Conservation (phyloP, 257 asterid species). For the Petunia axillaris region DNA sequence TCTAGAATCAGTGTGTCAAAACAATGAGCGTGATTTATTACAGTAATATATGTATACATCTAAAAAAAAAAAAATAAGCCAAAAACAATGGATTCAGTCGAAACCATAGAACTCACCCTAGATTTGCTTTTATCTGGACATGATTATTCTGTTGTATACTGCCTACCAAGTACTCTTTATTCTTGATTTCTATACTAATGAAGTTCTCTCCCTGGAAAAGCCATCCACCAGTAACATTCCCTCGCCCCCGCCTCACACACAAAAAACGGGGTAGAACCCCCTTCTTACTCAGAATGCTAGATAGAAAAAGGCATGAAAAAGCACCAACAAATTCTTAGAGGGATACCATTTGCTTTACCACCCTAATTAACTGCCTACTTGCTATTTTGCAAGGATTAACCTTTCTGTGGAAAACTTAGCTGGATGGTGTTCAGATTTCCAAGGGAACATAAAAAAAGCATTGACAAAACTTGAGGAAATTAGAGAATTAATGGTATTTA, state of each 20-base stretch:
- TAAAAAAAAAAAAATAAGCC: too few species aligned
- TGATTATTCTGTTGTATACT: neutral
- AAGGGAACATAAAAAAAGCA: neutral
- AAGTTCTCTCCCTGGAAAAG: neutral
- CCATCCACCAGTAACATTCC: too few species aligned
- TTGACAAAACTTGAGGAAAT: neutral
- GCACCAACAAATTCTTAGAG: neutral
- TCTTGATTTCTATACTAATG: neutral
- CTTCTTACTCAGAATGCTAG: neutral
- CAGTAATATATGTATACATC: too few species aligned
- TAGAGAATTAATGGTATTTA: neutral
- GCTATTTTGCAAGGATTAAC: neutral
- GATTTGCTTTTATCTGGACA: neutral
- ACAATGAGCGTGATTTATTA: too few species aligned
- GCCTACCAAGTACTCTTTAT: neutral
- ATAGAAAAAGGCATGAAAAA: neutral
- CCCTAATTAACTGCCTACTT: neutral
- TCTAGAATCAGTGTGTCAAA: too few species aligned
- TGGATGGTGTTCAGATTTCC: neutral
- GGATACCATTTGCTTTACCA: neutral
- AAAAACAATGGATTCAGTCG: too few species aligned
- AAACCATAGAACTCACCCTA: too few species aligned
- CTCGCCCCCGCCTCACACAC: too few species aligned
- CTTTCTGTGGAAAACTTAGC: neutral
- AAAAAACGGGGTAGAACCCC: too few species aligned